phyloP scores from a whole-genome alignment of 1,284 basidiomycete species.

The Tremellales sp. region DNA sequence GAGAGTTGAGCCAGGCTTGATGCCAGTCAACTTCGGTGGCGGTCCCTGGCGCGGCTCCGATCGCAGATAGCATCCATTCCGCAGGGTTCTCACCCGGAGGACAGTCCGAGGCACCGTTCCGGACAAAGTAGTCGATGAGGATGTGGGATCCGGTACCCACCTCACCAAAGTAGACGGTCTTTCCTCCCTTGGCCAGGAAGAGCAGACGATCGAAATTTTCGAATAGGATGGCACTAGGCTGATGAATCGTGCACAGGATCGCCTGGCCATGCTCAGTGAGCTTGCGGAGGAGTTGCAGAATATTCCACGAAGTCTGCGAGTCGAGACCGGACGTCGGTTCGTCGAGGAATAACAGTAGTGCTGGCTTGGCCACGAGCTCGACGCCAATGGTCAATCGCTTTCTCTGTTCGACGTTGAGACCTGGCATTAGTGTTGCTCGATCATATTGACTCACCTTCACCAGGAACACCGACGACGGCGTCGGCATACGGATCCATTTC shows the following conservation, averaged over 20 bases:
- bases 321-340: slow-evolving; percentile 73
- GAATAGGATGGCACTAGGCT: slow-evolving; percentile 60
- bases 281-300: slow-evolving; percentile 73
- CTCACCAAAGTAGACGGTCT: slow-evolving; percentile 57
- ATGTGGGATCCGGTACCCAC: slow-evolving; percentile 53
- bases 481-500: slow-evolving; percentile 68
- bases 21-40: slow-evolving; percentile 66
- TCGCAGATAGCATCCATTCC: slow-evolving; percentile 54
- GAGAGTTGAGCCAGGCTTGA: slow-evolving; percentile 60
- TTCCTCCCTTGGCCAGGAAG: slow-evolving; percentile 51
- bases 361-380: slow-evolving; percentile 60
- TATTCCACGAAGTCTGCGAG: slow-evolving; percentile 83
- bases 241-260: slow-evolving; percentile 57
- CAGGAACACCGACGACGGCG: slow-evolving; percentile 70
- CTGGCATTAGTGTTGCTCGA: slow-evolving; percentile 3
- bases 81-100: slow-evolving; percentile 52
- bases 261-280: slow-evolving; percentile 82
- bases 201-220: slow-evolving; percentile 61
- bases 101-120: slow-evolving; percentile 49
- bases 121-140: slow-evolving; percentile 54
- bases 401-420: slow-evolving; percentile 62
- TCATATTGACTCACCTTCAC: slow-evolving; percentile 43
- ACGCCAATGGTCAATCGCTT: slow-evolving; percentile 80
- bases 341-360: slow-evolving; percentile 74
- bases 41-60: slow-evolving; percentile 64